Evolutionary conservation across 176 grass and related monocot species (phyloP).

Genomic region (Lolium perenne): DNA sequence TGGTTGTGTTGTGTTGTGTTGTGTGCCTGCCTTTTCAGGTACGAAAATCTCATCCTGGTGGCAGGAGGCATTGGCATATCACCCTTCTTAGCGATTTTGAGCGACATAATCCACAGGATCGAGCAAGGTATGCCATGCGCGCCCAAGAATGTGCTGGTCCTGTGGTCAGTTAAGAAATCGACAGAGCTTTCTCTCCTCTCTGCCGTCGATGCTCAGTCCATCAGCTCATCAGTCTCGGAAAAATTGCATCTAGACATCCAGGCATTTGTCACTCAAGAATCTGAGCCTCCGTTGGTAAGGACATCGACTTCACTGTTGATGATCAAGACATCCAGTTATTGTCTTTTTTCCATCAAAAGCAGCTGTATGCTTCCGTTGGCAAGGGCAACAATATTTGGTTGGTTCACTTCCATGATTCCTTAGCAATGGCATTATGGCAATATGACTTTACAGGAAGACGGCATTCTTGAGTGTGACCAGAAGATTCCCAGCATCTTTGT

Average conservation of each 20-base stretch:
- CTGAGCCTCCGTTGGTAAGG: slow-evolving; percentile 70
- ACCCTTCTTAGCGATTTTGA: slow-evolving; percentile 87
- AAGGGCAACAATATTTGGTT: slow-evolving; percentile 13
- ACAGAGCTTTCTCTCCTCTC: slow-evolving; percentile 90
- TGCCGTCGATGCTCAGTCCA: slow-evolving; percentile 63
- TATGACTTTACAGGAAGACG: slow-evolving; percentile 68
- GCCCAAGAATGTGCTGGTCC: slow-evolving; percentile 81
- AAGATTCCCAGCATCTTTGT: slow-evolving; percentile 62
- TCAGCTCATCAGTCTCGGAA: slow-evolving; percentile 59
- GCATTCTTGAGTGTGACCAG: slow-evolving; percentile 48
- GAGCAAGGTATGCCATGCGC: slow-evolving; percentile 67
- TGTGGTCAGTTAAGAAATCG: slow-evolving; percentile 92
- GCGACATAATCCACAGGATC: slow-evolving; percentile 83
- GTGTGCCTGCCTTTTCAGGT: slow-evolving; percentile 46
- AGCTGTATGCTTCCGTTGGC: neutral
- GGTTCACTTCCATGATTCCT: slow-evolving; percentile 6
- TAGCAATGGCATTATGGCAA: slow-evolving; percentile 13
- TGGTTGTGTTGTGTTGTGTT: neutral
- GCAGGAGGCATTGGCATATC: slow-evolving; percentile 96
- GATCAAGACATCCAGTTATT: neutral
- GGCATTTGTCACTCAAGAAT: slow-evolving; percentile 87
- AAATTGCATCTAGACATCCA: slow-evolving; percentile 78
- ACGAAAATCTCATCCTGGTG: slow-evolving; percentile 97
- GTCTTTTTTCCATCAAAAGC: neutral
- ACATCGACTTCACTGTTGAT: neutral